A percentile compares a stretch with the other conserved stretches of the same genome.
Evolutionary conservation across 176 grass and related monocot genomes (phyloP).

Genomic region (Oryza punctata): DNA sequence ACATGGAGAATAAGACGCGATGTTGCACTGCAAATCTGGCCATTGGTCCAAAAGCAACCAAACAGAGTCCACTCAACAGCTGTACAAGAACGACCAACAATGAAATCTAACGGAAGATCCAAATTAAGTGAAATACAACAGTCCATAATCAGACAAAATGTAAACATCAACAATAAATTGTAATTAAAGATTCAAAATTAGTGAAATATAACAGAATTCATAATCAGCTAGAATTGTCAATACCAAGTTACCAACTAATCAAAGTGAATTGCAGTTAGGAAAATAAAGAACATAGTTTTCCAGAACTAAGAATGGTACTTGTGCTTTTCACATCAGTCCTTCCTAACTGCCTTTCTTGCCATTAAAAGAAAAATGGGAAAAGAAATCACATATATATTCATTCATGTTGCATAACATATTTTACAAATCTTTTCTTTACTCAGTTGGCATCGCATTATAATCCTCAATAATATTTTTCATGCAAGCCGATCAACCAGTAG

Average conservation of each 20-base stretch:
- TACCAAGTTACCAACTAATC: not conserved
- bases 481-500: not conserved
- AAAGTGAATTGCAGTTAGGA: not conserved
- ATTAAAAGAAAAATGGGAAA: not conserved
- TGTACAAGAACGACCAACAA: constrained; percentile 50
- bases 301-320: constrained; percentile 5
- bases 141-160: constrained; percentile 12
- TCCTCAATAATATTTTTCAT: not conserved
- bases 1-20: constrained; percentile 97
- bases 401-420: not conserved
- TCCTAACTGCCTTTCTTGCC: not conserved
- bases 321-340: constrained; percentile 15
- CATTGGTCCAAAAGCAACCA: constrained; percentile 99
- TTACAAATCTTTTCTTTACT: constrained; percentile 16
- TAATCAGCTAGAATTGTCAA: no score
- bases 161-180: not conserved
- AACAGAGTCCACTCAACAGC: constrained; percentile 98
- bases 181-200: not conserved
- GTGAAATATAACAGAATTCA: no score
- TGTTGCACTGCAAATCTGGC: constrained; percentile 99
- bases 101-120: constrained; percentile 10
- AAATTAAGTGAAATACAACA: not conserved
- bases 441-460: not conserved
- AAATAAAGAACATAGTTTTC: not conserved
- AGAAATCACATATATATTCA: not conserved